phyloP scores from a whole-genome alignment of 345 rosid genomes.

The Rhodamnia argentea region DNA sequence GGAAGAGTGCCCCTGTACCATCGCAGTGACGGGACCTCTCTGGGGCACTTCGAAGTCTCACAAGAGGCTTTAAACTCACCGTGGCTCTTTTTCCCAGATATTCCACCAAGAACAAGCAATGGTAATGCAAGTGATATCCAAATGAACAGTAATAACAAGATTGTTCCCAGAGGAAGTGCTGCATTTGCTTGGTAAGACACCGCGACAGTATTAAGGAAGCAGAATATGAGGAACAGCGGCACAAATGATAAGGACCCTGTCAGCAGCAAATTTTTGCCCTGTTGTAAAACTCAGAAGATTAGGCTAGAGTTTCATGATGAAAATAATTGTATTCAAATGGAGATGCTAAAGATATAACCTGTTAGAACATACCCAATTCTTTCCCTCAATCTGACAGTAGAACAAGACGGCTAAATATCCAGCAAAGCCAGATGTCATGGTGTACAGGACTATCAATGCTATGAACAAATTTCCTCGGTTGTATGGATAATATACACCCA shows the following conservation, averaged over 20 bases:
- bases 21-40: slow-evolving; percentile 71
- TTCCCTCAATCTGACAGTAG: slow-evolving; percentile 87
- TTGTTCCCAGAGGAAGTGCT: slow-evolving; percentile 72
- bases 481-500: slow-evolving; percentile 85
- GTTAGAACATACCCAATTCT: slow-evolving; percentile 55
- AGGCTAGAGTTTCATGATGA: background rate
- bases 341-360: background rate
- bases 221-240: slow-evolving; percentile 68
- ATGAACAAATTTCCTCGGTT: slow-evolving; percentile 84
- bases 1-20: slow-evolving; percentile 81
- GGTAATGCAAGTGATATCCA: slow-evolving; percentile 75
- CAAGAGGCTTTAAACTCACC: slow-evolving; percentile 73
- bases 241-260: slow-evolving; percentile 79
- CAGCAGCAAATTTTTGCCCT: slow-evolving; percentile 71
- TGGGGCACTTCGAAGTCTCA: slow-evolving; percentile 75
- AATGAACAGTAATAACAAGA: slow-evolving; percentile 63
- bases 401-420: slow-evolving; percentile 73
- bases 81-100: slow-evolving; percentile 77
- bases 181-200: slow-evolving; percentile 68
- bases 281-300: slow-evolving; percentile 1
- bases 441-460: slow-evolving; percentile 69
- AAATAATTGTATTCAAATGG: background rate
- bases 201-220: slow-evolving; percentile 76
- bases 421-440: slow-evolving; percentile 78
- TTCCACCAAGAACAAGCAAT: slow-evolving; percentile 77